Percentiles rank a stretch among this genome's conserved stretches.
Evolutionary conservation across 2,329 filamentous ascomycete genomes (phyloP).

Genomic region (Colletotrichum sp.): DNA sequence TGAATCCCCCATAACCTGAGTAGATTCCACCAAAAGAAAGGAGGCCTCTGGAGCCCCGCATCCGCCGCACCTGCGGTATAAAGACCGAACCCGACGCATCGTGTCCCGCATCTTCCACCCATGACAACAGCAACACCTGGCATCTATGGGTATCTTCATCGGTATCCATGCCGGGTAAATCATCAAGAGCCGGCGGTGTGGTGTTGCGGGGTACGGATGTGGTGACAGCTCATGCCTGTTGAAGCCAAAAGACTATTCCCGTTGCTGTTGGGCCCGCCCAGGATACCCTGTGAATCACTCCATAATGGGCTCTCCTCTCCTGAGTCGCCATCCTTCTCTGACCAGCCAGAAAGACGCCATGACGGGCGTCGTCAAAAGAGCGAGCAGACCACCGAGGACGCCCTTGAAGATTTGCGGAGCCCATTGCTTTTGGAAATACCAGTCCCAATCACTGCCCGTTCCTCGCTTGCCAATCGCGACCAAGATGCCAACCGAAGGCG

Average conservation of each 20-base stretch:
- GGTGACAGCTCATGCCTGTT: neutral
- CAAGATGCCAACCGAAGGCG: conserved; percentile 47
- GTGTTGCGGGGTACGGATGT: neutral
- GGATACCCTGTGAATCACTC: neutral
- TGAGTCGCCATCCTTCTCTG: conserved; percentile 50
- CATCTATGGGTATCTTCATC: neutral
- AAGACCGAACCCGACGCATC: neutral
- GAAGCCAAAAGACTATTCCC: neutral
- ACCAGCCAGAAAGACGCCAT: conserved; percentile 57
- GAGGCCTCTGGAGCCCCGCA: neutral
- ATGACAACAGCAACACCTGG: neutral
- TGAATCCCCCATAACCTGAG: neutral
- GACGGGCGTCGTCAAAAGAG: conserved; percentile 50
- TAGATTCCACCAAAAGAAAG: neutral
- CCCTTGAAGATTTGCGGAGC: conserved; percentile 56
- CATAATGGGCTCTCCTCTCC: neutral
- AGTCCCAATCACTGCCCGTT: conserved; percentile 41
- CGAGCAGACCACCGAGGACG: conserved; percentile 50
- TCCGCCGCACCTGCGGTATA: neutral
- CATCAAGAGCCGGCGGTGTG: neutral
- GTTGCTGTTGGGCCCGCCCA: neutral
- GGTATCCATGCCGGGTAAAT: neutral
- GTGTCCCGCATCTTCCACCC: neutral
- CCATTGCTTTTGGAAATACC: conserved; percentile 47
- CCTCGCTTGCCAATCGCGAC: conserved; percentile 38